phyloP scores from a whole-genome alignment of 23 red algal genomes.

The Rhodosorus marinus region DNA sequence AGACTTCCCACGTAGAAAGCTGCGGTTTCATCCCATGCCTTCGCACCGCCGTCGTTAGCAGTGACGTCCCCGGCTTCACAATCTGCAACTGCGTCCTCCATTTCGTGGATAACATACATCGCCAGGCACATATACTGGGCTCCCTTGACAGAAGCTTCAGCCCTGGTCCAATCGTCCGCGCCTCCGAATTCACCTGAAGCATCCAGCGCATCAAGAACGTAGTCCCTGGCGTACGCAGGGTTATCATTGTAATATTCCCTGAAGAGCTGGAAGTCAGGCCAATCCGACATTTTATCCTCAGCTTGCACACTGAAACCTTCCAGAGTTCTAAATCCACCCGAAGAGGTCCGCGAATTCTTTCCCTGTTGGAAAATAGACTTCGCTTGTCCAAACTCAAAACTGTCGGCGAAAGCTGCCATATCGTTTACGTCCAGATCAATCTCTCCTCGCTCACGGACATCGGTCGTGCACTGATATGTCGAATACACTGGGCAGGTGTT shows the following conservation, averaged over 20 bases:
- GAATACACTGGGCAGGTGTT: too few species aligned
- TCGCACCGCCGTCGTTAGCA: conserved; percentile 1
- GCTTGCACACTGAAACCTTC: not conserved
- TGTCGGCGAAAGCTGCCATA: not conserved
- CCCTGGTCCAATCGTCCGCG: not conserved
- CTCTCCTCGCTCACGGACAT: not conserved
- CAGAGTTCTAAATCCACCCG: not conserved
- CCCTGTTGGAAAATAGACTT: not conserved
- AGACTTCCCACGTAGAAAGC: conserved; percentile 8
- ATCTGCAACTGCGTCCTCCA: conserved; percentile 14
- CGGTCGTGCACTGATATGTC: too few species aligned
- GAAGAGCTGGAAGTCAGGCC: conserved; percentile 1
- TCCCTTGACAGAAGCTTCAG: conserved; percentile 4
- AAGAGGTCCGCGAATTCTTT: not conserved
- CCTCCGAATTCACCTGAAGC: not conserved
- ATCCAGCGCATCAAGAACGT: not conserved
- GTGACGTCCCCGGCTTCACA: not conserved
- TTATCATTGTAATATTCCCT: not conserved
- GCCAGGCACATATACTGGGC: conserved; percentile 4
- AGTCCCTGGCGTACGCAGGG: conserved; percentile 1
- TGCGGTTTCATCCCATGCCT: conserved; percentile 7
- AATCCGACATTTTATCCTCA: not conserved
- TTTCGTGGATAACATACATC: conserved; percentile 19
- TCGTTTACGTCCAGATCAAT: not conserved
- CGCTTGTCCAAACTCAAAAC: not conserved